phyloP scores from a whole-genome alignment of 495 filamentous ascomycete genomes.

The Thozetella sp. region DNA sequence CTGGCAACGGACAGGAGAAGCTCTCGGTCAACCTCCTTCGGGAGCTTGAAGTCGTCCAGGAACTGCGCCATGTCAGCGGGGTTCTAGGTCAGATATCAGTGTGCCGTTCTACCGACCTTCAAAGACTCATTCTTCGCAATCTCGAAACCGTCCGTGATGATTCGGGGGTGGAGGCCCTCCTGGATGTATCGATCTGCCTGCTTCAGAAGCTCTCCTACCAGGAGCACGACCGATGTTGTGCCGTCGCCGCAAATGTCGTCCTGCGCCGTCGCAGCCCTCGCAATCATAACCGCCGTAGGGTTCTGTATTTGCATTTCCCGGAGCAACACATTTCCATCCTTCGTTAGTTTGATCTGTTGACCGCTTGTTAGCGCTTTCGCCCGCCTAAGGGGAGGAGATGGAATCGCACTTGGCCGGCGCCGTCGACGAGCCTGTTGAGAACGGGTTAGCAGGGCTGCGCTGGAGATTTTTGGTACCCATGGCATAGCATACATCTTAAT shows the following conservation, averaged over 20 bases:
- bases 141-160: constrained; percentile 98
- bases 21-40: constrained; percentile 86
- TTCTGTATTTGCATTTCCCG: constrained; percentile 97
- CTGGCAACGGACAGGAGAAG: constrained; percentile 91
- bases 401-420: constrained; percentile 80
- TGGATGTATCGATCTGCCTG: constrained; percentile 94
- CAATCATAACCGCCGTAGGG: constrained; percentile 97
- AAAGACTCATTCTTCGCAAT: constrained; percentile 91
- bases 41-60: constrained; percentile 90
- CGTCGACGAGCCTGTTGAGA: constrained; percentile 82
- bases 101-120: constrained; percentile 60
- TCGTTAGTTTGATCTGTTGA: constrained; percentile 93
- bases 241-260: constrained; percentile 99
- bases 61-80: constrained; percentile 58
- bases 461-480: neutral
- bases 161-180: constrained; percentile 91
- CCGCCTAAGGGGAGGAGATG: constrained; percentile 17
- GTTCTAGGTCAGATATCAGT: neutral
- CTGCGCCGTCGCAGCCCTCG: constrained; percentile 93
- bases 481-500: constrained; percentile 87
- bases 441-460: neutral
- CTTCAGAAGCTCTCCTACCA: constrained; percentile 96
- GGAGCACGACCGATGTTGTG: constrained; percentile 92
- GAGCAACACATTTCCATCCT: constrained; percentile 95
- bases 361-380: neutral